Conservation (phyloP, 2,329 filamentous ascomycete species). For the Trichoderma sp. region DNA sequence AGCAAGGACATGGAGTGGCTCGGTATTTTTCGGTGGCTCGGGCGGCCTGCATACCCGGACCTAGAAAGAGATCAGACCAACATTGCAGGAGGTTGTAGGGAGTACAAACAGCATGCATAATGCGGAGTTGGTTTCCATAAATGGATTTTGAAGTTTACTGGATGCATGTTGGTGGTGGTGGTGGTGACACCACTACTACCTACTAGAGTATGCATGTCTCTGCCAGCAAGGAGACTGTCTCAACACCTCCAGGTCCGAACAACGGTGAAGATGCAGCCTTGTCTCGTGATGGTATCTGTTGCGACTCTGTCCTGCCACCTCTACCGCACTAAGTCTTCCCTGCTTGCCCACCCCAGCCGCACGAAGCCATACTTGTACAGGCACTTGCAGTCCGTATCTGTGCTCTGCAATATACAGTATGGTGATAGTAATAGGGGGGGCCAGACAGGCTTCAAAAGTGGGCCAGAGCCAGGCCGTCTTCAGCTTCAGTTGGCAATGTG, state of each 20-base stretch:
- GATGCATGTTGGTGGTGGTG: neutral
- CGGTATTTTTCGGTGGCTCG: constrained; percentile 3
- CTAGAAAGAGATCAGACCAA: constrained; percentile 18
- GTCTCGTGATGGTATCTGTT: constrained; percentile 12
- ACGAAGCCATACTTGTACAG: constrained; percentile 7
- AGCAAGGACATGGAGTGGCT: constrained; percentile 14
- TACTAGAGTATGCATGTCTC: neutral
- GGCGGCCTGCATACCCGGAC: neutral
- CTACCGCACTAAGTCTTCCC: constrained; percentile 1
- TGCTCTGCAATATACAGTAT: constrained; percentile 9
- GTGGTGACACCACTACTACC: neutral
- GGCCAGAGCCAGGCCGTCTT: constrained; percentile 21
- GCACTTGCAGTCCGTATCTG: constrained; percentile 6
- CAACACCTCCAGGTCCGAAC: neutral
- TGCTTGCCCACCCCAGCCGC: constrained; percentile 9
- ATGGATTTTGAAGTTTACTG: neutral
- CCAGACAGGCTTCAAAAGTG: constrained; percentile 9
- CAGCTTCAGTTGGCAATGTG: constrained; percentile 16
- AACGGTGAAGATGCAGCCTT: constrained; percentile 19
- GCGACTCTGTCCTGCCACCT: constrained; percentile 14
- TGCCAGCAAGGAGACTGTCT: constrained; percentile 1
- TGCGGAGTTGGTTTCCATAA: constrained; percentile 18
- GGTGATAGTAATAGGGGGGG: constrained; percentile 23
- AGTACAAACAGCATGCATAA: constrained; percentile 5
- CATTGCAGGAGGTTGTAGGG: constrained; percentile 10